A percentile compares a stretch with the other conserved stretches of the same genome.
Conservation (phyloP, 495 filamentous ascomycete genomes). For the Trichocladium antarcticum region DNA sequence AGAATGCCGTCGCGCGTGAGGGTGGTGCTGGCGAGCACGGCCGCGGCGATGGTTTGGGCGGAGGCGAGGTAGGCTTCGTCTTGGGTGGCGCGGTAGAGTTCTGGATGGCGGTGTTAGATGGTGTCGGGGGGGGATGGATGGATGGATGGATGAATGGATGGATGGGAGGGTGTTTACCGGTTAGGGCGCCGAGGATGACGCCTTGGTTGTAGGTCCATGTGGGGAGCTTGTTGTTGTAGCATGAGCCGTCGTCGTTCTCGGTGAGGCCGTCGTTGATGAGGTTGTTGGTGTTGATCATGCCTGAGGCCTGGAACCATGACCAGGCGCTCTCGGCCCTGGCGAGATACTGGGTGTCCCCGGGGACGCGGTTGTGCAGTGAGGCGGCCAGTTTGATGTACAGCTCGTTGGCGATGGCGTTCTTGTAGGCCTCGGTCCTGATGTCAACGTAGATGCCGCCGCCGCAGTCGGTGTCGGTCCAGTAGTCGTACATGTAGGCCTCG, state of each 20-base stretch:
- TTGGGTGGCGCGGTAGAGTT: constrained; percentile 17
- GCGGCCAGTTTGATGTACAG: constrained; percentile 56
- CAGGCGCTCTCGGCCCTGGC: constrained; percentile 45
- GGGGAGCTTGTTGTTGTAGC: constrained; percentile 49
- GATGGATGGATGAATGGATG: background rate
- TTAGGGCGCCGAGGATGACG: constrained; percentile 55
- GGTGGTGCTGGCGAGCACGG: constrained; percentile 8
- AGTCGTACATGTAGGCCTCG: constrained; percentile 46
- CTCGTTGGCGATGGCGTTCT: constrained; percentile 62
- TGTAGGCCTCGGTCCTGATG: constrained; percentile 43
- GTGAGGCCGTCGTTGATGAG: constrained; percentile 59
- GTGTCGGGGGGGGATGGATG: background rate
- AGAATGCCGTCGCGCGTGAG: constrained; percentile 38
- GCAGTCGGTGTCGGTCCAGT: constrained; percentile 45
- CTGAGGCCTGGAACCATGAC: constrained; percentile 52
- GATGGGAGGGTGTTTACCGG: constrained; percentile 34
- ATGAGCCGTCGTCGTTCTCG: constrained; percentile 26
- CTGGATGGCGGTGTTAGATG: background rate
- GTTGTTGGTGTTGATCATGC: constrained; percentile 50
- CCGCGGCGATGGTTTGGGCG: constrained; percentile 47
- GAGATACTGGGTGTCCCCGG: constrained; percentile 40
- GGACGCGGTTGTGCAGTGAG: constrained; percentile 51
- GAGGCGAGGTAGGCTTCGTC: constrained; percentile 35
- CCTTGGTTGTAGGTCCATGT: constrained; percentile 69
- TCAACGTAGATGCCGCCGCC: constrained; percentile 50